Conservation (phyloP, 192 early-diverging fungal species). For the Coemansia sp. region DNA sequence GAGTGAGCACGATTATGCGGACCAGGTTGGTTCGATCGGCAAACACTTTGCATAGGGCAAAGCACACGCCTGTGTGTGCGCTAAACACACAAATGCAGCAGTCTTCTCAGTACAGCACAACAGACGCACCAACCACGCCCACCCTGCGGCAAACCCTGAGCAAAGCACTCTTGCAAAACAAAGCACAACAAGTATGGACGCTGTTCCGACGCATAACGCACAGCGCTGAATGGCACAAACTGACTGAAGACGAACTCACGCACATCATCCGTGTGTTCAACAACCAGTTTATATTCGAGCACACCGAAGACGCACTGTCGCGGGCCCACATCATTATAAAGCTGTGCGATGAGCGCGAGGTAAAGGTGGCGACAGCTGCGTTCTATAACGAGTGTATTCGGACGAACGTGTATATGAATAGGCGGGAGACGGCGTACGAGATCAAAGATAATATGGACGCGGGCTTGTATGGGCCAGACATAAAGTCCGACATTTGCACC, state of each 20-base stretch:
- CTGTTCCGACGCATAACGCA: conserved; percentile 25
- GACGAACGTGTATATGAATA: conserved; percentile 20
- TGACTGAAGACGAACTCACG: conserved; percentile 37
- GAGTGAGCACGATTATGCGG: no score
- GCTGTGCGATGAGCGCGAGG: conserved; percentile 7
- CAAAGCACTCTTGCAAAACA: conserved; percentile 15
- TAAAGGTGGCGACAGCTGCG: conserved; percentile 14
- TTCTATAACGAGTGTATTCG: conserved; percentile 43
- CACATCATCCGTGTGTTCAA: conserved; percentile 35
- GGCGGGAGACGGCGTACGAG: conserved; percentile 16
- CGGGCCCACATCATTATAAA: conserved; percentile 15
- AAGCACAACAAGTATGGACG: conserved; percentile 32
- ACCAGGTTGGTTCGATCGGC: no score
- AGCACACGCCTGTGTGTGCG: no score
- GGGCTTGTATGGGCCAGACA: conserved; percentile 16
- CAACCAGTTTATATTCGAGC: conserved; percentile 37
- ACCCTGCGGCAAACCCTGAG: neutral
- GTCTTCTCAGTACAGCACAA: neutral
- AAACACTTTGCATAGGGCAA: no score
- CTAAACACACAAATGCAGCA: no score
- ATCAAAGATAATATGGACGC: conserved; percentile 38
- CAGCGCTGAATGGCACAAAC: conserved; percentile 23
- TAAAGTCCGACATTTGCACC: conserved; percentile 22
- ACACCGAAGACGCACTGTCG: conserved; percentile 12
- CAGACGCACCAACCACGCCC: neutral